phyloP scores from a whole-genome alignment of 495 filamentous ascomycete species.

The Amniculicola lignicola region DNA sequence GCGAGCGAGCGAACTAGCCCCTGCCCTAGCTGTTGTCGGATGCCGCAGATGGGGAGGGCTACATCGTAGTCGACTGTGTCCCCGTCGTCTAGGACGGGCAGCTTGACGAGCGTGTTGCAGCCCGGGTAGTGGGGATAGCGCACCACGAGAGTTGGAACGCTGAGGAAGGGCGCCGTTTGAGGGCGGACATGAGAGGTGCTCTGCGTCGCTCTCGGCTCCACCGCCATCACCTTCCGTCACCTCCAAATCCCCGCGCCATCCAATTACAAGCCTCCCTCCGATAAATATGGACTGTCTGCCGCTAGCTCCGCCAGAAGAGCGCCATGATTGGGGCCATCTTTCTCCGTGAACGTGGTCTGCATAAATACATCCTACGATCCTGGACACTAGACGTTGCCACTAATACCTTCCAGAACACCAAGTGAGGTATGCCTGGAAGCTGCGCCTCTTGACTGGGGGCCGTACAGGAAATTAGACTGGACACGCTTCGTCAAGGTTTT shows the following conservation, averaged over 20 bases:
- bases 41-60: no score
- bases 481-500: constrained; percentile 9
- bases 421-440: constrained; percentile 4
- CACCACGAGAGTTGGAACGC: not conserved
- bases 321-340: constrained; percentile 17
- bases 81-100: no score
- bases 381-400: constrained; percentile 7
- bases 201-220: constrained; percentile 9
- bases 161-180: constrained; percentile 13
- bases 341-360: constrained; percentile 13
- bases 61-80: no score
- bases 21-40: no score
- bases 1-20: no score
- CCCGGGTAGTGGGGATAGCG: not conserved
- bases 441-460: constrained; percentile 2
- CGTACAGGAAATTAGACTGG: constrained; percentile 2
- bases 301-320: constrained; percentile 16
- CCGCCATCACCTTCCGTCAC: not conserved
- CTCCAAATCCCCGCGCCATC: constrained; percentile 3
- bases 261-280: constrained; percentile 16
- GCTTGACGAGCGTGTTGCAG: no score
- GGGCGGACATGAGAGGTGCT: constrained; percentile 11
- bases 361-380: constrained; percentile 9
- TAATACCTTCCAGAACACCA: constrained; percentile 8
- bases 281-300: constrained; percentile 19